These are phyloP conservation scores for Fusarium phyllophilum DNA, from an alignment of 2,329 filamentous ascomycete genomes.

Conservation along the genomic window DNA sequence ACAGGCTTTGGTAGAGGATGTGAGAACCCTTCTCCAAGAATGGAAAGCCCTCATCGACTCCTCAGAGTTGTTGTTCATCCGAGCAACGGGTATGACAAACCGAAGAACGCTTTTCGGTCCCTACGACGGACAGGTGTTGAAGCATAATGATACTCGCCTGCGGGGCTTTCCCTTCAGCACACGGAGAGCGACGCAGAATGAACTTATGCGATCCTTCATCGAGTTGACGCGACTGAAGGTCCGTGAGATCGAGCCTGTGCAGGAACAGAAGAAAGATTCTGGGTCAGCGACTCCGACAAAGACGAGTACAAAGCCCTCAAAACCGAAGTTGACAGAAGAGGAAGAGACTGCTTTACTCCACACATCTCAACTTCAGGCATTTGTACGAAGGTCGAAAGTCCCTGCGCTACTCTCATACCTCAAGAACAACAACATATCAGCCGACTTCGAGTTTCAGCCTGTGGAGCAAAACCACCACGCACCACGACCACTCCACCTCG, in stretches of 20 bases:
- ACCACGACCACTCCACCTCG: conserved; percentile 85
- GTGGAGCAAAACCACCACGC: conserved; percentile 79
- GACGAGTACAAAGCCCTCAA: conserved; percentile 60
- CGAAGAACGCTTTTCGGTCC: conserved; percentile 88
- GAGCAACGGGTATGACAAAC: conserved; percentile 89
- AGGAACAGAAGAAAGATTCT: conserved; percentile 58
- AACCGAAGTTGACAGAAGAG: conserved; percentile 79
- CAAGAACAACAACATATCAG: conserved; percentile 74
- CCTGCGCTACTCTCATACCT: conserved; percentile 89
- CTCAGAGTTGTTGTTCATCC: conserved; percentile 85
- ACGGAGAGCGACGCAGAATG: conserved; percentile 87
- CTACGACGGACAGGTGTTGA: conserved; percentile 88
- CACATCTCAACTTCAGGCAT: conserved; percentile 86
- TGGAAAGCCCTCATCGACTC: conserved; percentile 90
- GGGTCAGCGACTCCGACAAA: conserved; percentile 50
- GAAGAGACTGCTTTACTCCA: conserved; percentile 86
- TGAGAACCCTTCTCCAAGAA: conserved; percentile 80
- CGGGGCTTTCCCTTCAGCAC: conserved; percentile 95
- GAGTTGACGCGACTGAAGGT: conserved; percentile 93
- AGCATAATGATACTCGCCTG: conserved; percentile 80
- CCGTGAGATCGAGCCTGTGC: conserved; percentile 76
- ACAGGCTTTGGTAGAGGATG: conserved; percentile 86
- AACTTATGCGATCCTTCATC: conserved; percentile 93
- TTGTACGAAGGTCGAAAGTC: conserved; percentile 89
- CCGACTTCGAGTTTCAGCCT: conserved; percentile 81